Evolutionary conservation across 2,329 filamentous ascomycete genomes (phyloP), one percentile per base, ranked within the genome.

Genomic region (Didymella sp.): DNA sequence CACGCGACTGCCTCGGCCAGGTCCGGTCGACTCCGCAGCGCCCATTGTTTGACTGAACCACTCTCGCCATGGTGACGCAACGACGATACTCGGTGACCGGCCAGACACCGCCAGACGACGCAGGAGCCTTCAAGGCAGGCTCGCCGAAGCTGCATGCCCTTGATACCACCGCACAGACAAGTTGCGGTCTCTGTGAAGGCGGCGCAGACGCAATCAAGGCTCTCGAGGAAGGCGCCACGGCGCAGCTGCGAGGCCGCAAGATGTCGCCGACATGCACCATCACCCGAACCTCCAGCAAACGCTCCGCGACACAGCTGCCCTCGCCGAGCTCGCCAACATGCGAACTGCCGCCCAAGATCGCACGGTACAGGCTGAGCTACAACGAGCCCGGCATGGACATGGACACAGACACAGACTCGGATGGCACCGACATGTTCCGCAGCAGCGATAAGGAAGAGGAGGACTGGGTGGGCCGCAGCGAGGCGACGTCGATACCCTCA

Each of bases 41-140:
- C 41, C 33, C 33, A 37, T 43, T 46, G 43, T 38, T 45, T 33
- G 21, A 52, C 43, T 22, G 37, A 35, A 49, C 41, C 48, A 45
- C 58, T 27, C 33, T 33, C 24, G 51, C 58, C 19, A 73, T 73
- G 68, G 66, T 66, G 28, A 63, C 70, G 50, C 73, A 75, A 60
- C 72, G 73, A 42, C 66, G 73, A 51, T 76, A 76, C 62, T 74
- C 72, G 21, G 71, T 76, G 51, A 74, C 73, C 8, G 73, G 73
- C 50, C 70, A 74, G 59, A 74, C 70, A 44, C 72, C 72, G 41
- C 72, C 72, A 9, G 71, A 75, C 62, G 64, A 72, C 50, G 70
- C 68, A 15, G 70, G 68, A 31, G 64, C 66, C 58, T 60, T 74
- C 59, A 73, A 73, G 57, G 67, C 69, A 43, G 62, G 63, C 56